These are phyloP conservation scores for Orbilia oligospora DNA, from an alignment of 2,329 filamentous ascomycete species.

Conservation along the genomic window DNA sequence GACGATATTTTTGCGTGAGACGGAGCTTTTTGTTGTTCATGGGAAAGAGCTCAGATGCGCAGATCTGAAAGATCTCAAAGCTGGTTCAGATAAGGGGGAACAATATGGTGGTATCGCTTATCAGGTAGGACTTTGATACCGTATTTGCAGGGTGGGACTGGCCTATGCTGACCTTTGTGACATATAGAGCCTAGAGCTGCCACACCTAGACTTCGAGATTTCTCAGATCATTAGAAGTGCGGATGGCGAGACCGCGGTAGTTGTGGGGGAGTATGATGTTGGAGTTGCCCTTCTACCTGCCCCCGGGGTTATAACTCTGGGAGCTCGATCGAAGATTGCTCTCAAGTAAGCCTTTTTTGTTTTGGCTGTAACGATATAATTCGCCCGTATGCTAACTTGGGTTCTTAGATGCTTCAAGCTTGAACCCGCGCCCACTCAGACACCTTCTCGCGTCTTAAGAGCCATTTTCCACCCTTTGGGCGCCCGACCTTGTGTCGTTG, in stretches of 20 bases:
- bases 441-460: conserved; percentile 23
- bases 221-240: conserved; percentile 62
- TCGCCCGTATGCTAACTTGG: not conserved
- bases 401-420: conserved; percentile 44
- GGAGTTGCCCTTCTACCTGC: conserved; percentile 63
- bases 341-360: conserved; percentile 32
- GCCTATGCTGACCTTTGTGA: conserved; percentile 4
- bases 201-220: conserved; percentile 63
- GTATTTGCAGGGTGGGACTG: not conserved
- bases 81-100: conserved; percentile 55
- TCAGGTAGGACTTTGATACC: conserved; percentile 30
- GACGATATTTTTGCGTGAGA: conserved; percentile 84
- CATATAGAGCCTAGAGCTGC: conserved; percentile 62
- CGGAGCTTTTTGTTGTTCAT: conserved; percentile 88
- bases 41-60: conserved; percentile 94
- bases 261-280: conserved; percentile 63
- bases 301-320: conserved; percentile 53
- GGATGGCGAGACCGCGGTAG: conserved; percentile 63
- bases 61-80: conserved; percentile 84
- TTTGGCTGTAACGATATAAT: not conserved
- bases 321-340: conserved; percentile 42
- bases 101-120: conserved; percentile 17
- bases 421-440: conserved; percentile 7
- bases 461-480: conserved; percentile 56
- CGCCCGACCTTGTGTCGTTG: conserved; percentile 52